phyloP scores from a whole-genome alignment of 73 alveolate species.

The Paramecium sexaurelia region DNA sequence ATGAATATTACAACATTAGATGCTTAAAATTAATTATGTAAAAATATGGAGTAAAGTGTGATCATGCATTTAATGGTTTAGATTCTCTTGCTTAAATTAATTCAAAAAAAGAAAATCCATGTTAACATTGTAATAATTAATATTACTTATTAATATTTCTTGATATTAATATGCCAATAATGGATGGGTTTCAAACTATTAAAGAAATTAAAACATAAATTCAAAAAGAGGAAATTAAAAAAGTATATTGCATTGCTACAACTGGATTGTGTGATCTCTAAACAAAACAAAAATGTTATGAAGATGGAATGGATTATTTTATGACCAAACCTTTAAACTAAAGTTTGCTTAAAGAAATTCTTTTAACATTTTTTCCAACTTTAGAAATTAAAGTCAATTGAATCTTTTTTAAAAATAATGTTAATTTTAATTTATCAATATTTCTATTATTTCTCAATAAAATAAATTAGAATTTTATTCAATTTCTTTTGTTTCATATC shows the following conservation, averaged over 20 bases:
- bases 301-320: conserved; percentile 24
- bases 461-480: too few species aligned
- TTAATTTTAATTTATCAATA: not conserved
- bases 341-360: not conserved
- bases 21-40: not conserved
- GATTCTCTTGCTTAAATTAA: not conserved
- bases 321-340: not conserved
- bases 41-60: not conserved
- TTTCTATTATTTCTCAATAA: not conserved
- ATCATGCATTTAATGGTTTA: conserved; percentile 44
- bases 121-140: not conserved
- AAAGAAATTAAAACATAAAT: not conserved
- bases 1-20: conserved; percentile 26
- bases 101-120: not conserved
- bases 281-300: not conserved
- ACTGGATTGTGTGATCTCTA: conserved; percentile 16
- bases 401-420: not conserved
- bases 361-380: not conserved
- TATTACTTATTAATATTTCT: not conserved
- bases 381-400: not conserved
- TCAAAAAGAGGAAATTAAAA: not conserved
- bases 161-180: conserved; percentile 42
- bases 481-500: too few species aligned
- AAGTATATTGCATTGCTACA: not conserved
- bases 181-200: conserved; percentile 27